Base-by-base conservation (phyloP, 2,329 filamentous ascomycete genomes). In the Sporothrix pseudoabietina region DNA sequence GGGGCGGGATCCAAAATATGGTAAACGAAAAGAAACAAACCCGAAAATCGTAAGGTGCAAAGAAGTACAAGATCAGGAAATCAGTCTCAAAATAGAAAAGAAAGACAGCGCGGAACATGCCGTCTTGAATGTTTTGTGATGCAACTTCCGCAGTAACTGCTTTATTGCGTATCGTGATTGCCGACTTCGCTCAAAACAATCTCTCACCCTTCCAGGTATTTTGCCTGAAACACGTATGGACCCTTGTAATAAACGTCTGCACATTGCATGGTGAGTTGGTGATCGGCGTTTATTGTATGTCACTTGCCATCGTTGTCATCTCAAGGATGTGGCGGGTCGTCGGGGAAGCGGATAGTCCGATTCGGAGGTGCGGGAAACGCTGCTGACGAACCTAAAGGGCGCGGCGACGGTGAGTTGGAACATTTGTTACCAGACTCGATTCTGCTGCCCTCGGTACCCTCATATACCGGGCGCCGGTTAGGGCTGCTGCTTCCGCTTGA, bases 261-360 rank as follows among this genome's bases (percentile, higher is more conserved):
- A 49, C 6, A 66, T 66, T 47, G 22, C 41, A 66, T 32, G 12
- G 22, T 32, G 63, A 49, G 14, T 7, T 16, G 5, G 39, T n/a
- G 26, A 57, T 35, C 59, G 35, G 35, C 4, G 26, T 26, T n/a
- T 55, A 9, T 41, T 12, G 32, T 55, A 9, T 41, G 19, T 41
- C 59, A 44, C n/a, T 22, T 8, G n/a, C 35, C 63, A 6, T 22
- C 22, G 12, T 0, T 1, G 7, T 49, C 22, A 41, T 9, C n/a
- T 69, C 19, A 22, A 30, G 26, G 9, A 8, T 44, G 49, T 2
- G 71, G 57, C 22, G 75, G 66, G 73, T 84, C 84, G 75, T 85
- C 84, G 4, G 83, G 82, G 72, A 86, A 85, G 4, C 83, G 82
- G 74, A 86, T 83, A 19, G 81, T 82, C 74, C 84, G 81, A 44